Evolutionary conservation across 2,329 filamentous ascomycete genomes (phyloP).

Genomic region (Sordariomycetes sp.): DNA sequence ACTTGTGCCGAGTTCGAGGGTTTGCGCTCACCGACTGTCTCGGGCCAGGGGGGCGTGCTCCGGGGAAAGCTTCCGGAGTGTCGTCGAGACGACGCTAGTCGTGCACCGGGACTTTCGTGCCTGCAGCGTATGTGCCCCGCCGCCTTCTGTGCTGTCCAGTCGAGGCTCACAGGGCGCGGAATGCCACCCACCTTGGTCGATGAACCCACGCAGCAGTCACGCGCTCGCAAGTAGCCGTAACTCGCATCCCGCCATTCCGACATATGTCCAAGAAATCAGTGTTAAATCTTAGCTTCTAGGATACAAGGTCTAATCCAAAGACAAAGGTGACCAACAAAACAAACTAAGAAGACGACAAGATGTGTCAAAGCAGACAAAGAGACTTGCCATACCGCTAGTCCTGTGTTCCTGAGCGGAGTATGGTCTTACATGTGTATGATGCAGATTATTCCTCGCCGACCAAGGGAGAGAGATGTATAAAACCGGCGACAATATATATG

Average conservation of each 20-base stretch:
- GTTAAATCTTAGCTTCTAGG: not conserved
- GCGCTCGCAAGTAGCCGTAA: too few relatives aligned
- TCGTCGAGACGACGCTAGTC: too few relatives aligned
- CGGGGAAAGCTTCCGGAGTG: too few relatives aligned
- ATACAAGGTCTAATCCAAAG: not conserved
- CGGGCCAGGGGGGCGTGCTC: too few relatives aligned
- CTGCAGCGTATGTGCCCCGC: too few relatives aligned
- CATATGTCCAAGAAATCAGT: too few relatives aligned
- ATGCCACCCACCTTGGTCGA: too few relatives aligned
- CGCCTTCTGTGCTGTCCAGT: too few relatives aligned
- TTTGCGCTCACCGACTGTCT: not conserved
- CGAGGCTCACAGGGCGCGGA: too few relatives aligned
- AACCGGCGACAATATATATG: not conserved
- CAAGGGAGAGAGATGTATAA: not conserved
- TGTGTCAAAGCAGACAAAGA: not conserved
- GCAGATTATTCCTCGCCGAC: not conserved
- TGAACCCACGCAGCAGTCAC: too few relatives aligned
- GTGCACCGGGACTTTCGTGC: too few relatives aligned
- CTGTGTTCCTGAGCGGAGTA: not conserved
- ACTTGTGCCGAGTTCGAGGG: not conserved
- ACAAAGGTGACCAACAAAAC: not conserved
- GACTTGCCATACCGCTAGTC: not conserved
- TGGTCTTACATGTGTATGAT: not conserved
- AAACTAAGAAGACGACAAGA: not conserved
- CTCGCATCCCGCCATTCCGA: too few relatives aligned